Evolutionary conservation across 345 rosid genomes (phyloP), one percentile per base, ranked within the genome.

Genomic region (Acer negundo): DNA sequence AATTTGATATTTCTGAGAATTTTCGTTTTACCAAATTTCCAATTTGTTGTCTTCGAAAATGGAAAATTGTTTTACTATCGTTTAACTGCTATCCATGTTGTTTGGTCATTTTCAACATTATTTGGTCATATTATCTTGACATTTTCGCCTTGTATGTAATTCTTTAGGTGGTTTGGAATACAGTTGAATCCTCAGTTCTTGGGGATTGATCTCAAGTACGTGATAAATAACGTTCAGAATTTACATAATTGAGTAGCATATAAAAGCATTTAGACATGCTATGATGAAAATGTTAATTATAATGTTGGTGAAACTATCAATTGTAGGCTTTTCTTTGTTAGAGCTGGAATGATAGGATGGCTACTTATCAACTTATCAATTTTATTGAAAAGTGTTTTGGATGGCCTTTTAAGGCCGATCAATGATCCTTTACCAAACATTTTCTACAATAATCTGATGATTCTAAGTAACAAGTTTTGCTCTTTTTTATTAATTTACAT

Each of bases 271-370:
- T 49, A 28, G 22, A 20, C 71, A 51, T 75, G 65, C 51, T 51
- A 70, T 47, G 42, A 31, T 69, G 74, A 55, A 62, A 20, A 31
- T 68, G 28, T 55, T 38, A 20, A 24, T 62, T 74, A 76, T 85
- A 69, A 67, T 55, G 42, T 63, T 69, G 51, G 61, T 65, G 59
- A 49, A 67, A 46, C 67, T 84, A 23, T 77, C 61, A 73, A 77
- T 76, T 77, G 72, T 81, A 93, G 98, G 79, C 89, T 95, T 88
- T 90, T 93, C 90, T 93, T 92, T 84, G 98, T 95, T 65, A 88
- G 94, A 89, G 98, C 97, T 40, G 98, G 98, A 75, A 95, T 95
- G 98, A 92, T 92, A 96, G 98, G 98, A 75, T 95, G 98, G 98
- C 89, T 95, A 63, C 86, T 93, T 68, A 92, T 95, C 83, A 95